phyloP scores from a whole-genome alignment of 1,284 basidiomycete genomes.

The Malassezia cuniculi region DNA sequence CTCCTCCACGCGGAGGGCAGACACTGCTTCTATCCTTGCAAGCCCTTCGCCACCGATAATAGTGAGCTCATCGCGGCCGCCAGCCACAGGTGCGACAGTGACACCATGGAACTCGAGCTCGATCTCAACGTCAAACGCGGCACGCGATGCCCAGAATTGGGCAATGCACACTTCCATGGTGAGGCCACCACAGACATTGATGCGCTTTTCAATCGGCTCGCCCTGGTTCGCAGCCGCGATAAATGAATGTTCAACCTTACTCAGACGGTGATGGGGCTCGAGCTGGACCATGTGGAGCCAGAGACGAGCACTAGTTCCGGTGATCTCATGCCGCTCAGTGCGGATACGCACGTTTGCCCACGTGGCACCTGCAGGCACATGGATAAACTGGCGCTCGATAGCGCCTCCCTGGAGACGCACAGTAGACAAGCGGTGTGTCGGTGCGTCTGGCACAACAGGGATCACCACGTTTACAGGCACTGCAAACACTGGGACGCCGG shows the following conservation, averaged over 20 bases:
- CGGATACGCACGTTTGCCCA: slow-evolving; percentile 43
- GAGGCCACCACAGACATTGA: slow-evolving; percentile 38
- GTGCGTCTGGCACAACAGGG: slow-evolving; percentile 26
- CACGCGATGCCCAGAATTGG: slow-evolving; percentile 43
- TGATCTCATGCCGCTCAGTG: slow-evolving; percentile 29
- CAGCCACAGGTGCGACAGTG: neutral
- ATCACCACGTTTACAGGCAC: slow-evolving; percentile 45
- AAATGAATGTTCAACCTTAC: slow-evolving; percentile 36
- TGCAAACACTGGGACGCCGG: slow-evolving; percentile 36
- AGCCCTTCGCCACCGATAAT: slow-evolving; percentile 40
- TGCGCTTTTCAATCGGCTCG: slow-evolving; percentile 41
- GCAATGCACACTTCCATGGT: slow-evolving; percentile 45
- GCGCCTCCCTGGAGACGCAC: slow-evolving; percentile 31
- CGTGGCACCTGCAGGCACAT: slow-evolving; percentile 44
- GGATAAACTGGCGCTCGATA: slow-evolving; percentile 39
- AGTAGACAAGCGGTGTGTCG: slow-evolving; percentile 25
- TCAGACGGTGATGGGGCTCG: slow-evolving; percentile 34
- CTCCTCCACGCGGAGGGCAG: slow-evolving; percentile 37
- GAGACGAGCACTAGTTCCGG: slow-evolving; percentile 36
- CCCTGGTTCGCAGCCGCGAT: slow-evolving; percentile 39
- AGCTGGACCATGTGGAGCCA: slow-evolving; percentile 45
- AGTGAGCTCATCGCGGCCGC: slow-evolving; percentile 26
- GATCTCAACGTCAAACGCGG: slow-evolving; percentile 40
- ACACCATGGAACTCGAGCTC: slow-evolving; percentile 44
- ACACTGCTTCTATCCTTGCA: slow-evolving; percentile 32